A percentile compares a stretch with the other conserved stretches of the same genome.
Evolutionary conservation across 2,329 filamentous ascomycete genomes (phyloP).

Genomic region (Pyrenophora teres): DNA sequence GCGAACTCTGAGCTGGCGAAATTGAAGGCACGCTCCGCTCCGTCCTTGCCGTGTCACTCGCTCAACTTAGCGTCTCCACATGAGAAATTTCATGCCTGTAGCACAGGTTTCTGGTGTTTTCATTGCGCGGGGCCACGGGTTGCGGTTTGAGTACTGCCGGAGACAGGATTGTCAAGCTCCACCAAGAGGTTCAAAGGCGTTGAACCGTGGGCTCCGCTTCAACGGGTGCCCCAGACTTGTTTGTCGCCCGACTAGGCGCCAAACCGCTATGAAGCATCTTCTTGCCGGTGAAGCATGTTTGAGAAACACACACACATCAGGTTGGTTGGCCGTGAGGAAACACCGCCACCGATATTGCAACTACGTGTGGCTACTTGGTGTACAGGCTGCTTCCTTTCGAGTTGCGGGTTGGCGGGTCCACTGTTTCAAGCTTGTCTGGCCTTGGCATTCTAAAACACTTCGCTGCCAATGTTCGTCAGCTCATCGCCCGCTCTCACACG

Average conservation of each 20-base stretch:
- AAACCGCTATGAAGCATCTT: conserved; percentile 9
- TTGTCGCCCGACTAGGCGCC: conserved; percentile 9
- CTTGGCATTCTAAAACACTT: conserved; percentile 36
- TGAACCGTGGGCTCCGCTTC: conserved; percentile 13
- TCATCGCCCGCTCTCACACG: conserved; percentile 16
- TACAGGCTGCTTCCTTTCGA: conserved; percentile 8
- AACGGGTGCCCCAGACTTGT: conserved; percentile 9
- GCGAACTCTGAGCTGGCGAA: too few relatives aligned
- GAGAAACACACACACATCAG: conserved; percentile 2
- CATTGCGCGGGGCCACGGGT: too few relatives aligned
- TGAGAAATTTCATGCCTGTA: too few relatives aligned
- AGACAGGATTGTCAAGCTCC: neutral
- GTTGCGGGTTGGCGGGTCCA: conserved; percentile 14
- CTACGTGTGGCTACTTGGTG: conserved; percentile 32
- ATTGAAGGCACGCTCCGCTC: too few relatives aligned
- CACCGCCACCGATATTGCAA: conserved; percentile 11
- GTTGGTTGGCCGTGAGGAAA: conserved; percentile 9
- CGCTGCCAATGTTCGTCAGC: conserved; percentile 25
- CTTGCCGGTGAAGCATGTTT: conserved; percentile 9
- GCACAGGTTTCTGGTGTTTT: too few relatives aligned
- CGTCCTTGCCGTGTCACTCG: too few relatives aligned
- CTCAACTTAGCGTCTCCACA: too few relatives aligned
- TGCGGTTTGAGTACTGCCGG: neutral
- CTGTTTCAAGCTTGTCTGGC: conserved; percentile 30
- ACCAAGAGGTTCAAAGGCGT: neutral